Base-by-base conservation (phyloP, 179 eudicot genomes). In the Beta lomatogona region DNA sequence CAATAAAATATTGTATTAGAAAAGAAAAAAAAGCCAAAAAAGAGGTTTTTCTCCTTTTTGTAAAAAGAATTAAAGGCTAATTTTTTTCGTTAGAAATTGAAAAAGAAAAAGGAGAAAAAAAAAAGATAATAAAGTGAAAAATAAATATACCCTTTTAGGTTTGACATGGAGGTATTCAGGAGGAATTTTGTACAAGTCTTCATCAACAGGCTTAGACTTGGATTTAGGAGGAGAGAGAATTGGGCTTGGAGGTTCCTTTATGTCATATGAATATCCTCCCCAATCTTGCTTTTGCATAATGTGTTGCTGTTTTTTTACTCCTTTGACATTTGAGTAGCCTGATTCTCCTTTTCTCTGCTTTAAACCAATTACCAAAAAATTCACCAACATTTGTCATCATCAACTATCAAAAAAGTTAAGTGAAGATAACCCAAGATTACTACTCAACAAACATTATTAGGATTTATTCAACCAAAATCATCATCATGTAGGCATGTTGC, bases 161-260 rank as follows among this genome's bases (percentile, higher is more conserved):
- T 84, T 86, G 80, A 80, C 72, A 84, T 83, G 84, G 77, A 81
- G 88, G 54, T 67, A 85, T 60, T 88, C 87, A 60, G 88, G 79
- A 15, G 90, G 87, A 50, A 88, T 84, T 84, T 88, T 85, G 82
- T 88, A 88, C 67, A 88, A 80, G 65, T 88, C 90, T 77, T 88
- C 87, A 77, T 88, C 90, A 77, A 88, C 78, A 77, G 90, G 78
- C 84, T 88, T 88, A 55, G 84, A 69, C 10, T 81, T 79, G 31
- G 14, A 73, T 9, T 5, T 13, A 11, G 75, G 80, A 21, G 86
- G 88, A 22, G 86, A 81, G 18, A 53, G 14, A 50, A 84, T 25
- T n/a, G 82, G 86, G 58, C 83, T 80, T 65, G 87, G 82, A 0
- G 83, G 80, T 58, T 82, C 81, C 82, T 88, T 88, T 82, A 75